Base-by-base conservation (phyloP, 208 protist species). In the Leishmania braziliensis region DNA sequence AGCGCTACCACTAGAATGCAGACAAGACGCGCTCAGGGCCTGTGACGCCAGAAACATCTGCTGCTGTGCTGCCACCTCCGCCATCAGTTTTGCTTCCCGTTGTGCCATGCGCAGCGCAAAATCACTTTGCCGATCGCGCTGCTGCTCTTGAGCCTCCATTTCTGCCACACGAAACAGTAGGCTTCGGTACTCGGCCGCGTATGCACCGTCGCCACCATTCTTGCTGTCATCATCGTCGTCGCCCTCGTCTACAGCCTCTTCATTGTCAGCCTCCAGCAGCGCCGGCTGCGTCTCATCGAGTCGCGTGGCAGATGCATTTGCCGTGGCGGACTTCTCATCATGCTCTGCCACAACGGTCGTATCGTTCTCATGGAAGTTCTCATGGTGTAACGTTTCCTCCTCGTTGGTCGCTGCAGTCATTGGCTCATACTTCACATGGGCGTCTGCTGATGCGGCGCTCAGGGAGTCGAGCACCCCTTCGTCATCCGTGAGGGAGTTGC, bases 91-190 rank as follows among this genome's bases (percentile, higher is more conserved):
- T 33, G 81, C 78, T 58, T 92, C 88, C 6, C 79, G 80, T 18
- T 78, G 75, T 29, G 86, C 86, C 62, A 91, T 86, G 65, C 75
- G 89, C 58, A 91, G 73, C n/a, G 78, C 81, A 69, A 92, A 89
- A 14, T 51, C 23, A 36, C 90, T 75, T 33, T 82, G 81, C 0
- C 69, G 78, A 1, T 14, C 66, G 9, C 77, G 78, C 50, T 84
- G 77, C 54, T 75, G 54, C 43, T 85, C 78, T 46, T 83, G 65
- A 18, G 85, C 75, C 71, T 92, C 88, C 79, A 89, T 50, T 48
- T 91, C 90, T 3, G 89, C 88, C 2, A 93, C 82, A 23, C 89
- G 92, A 29, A 85, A 79, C 5, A 90, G 73, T 12, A 92, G 77
- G 3, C 81, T 77, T n/a, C 58, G 71, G 71, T 85, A 87, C 70